phyloP scores from a whole-genome alignment of 768 basidiomycete species.

The Lentinula sp. region DNA sequence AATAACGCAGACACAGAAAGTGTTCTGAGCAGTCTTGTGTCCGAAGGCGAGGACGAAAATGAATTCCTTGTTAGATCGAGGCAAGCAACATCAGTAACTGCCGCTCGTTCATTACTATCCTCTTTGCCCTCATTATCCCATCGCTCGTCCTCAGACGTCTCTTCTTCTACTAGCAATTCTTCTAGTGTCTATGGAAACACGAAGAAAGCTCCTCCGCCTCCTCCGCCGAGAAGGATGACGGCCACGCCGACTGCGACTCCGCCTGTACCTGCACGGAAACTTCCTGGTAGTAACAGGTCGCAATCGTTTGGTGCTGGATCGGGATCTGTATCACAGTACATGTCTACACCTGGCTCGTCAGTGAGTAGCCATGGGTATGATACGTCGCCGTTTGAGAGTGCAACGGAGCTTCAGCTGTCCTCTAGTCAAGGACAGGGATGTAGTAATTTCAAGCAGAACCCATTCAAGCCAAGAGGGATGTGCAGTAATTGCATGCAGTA shows the following conservation, averaged over 20 bases:
- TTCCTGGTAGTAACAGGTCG: slow-evolving; percentile 13
- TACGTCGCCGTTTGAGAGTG: slow-evolving; percentile 63
- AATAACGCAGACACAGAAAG: slow-evolving; percentile 26
- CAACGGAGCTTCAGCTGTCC: slow-evolving; percentile 32
- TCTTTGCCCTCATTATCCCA: slow-evolving; percentile 9
- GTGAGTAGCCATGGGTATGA: slow-evolving; percentile 31
- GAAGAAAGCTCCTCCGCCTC: slow-evolving; percentile 58
- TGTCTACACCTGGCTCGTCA: slow-evolving; percentile 25
- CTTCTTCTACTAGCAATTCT: background rate
- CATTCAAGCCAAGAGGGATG: slow-evolving; percentile 58
- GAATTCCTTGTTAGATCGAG: background rate
- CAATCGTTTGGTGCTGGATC: slow-evolving; percentile 6
- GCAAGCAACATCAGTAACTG: slow-evolving; percentile 1
- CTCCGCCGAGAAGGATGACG: slow-evolving; percentile 45
- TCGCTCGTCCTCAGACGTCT: slow-evolving; percentile 9
- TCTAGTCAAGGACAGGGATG: slow-evolving; percentile 26
- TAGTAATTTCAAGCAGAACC: slow-evolving; percentile 56
- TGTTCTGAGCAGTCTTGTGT: slow-evolving; percentile 2
- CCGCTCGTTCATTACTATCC: background rate
- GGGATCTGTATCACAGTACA: background rate
- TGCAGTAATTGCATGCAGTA: slow-evolving; percentile 63
- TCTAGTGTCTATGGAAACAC: slow-evolving; percentile 6
- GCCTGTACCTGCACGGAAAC: slow-evolving; percentile 40
- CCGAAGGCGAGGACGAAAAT: slow-evolving; percentile 5
- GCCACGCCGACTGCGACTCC: slow-evolving; percentile 29